phyloP scores from a whole-genome alignment of 139 green algal genomes.

The Raphidocelis subcapitata region DNA sequence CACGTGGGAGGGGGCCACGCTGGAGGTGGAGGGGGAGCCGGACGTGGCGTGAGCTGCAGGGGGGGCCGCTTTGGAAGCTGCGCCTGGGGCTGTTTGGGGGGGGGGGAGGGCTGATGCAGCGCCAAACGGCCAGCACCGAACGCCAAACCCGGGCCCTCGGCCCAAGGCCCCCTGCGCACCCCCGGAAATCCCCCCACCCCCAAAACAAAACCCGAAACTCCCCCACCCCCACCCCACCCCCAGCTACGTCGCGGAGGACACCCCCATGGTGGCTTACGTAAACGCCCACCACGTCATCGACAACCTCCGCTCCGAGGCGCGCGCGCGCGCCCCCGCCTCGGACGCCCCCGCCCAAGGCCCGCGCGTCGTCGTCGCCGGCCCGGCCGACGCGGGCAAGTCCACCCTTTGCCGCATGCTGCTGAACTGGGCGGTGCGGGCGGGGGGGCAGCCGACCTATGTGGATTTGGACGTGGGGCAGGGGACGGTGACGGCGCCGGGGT shows the following conservation, averaged over 20 bases:
- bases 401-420: constrained; percentile 80
- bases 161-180: too few relatives aligned
- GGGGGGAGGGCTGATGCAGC: too few relatives aligned
- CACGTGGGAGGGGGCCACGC: constrained; percentile 71
- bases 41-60: constrained; percentile 51
- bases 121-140: too few relatives aligned
- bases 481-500: constrained; percentile 78
- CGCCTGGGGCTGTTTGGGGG: too few relatives aligned
- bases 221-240: too few relatives aligned
- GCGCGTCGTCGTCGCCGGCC: constrained; percentile 73
- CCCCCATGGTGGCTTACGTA: constrained; percentile 79
- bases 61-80: too few relatives aligned
- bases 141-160: too few relatives aligned
- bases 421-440: constrained; percentile 82
- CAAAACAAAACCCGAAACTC: too few relatives aligned
- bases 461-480: constrained; percentile 95
- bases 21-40: constrained; percentile 55
- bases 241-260: constrained; percentile 83
- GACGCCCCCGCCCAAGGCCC: constrained; percentile 38
- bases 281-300: constrained; percentile 77
- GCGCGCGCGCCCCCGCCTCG: too few relatives aligned
- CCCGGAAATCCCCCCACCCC: too few relatives aligned
- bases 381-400: constrained; percentile 86
- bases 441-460: constrained; percentile 71
- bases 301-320: constrained; percentile 37